A percentile compares a stretch with the other conserved stretches of the same genome.
These are phyloP conservation scores for Gyromitra esculenta DNA, from an alignment of 2,329 filamentous ascomycete species.

Conservation along the genomic window DNA sequence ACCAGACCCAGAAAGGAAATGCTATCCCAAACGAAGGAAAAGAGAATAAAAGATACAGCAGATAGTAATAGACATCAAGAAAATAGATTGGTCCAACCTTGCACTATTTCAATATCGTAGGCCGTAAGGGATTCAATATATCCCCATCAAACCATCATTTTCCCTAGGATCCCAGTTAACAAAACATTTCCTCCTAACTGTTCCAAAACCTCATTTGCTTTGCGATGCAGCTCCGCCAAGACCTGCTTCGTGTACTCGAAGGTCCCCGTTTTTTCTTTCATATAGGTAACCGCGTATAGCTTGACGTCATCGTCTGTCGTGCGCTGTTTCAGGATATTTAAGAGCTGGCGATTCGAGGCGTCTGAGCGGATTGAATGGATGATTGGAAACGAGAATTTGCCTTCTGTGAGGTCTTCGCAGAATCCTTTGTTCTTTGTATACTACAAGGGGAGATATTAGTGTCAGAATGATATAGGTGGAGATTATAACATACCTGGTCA, in stretches of 20 bases:
- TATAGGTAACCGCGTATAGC: conserved; percentile 86
- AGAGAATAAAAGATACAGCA: conserved; percentile 21
- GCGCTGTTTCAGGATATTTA: conserved; percentile 93
- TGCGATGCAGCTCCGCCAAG: conserved; percentile 70
- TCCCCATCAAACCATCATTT: conserved; percentile 64
- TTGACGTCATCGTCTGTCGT: conserved; percentile 88
- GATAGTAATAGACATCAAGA: conserved; percentile 23
- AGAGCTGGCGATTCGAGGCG: conserved; percentile 77
- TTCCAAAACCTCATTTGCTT: conserved; percentile 71
- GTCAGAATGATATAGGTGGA: background rate
- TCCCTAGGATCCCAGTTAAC: conserved; percentile 71
- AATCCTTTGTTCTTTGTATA: conserved; percentile 92
- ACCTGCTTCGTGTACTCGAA: conserved; percentile 85
- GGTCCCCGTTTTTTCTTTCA: conserved; percentile 82
- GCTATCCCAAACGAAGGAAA: conserved; percentile 24
- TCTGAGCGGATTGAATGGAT: conserved; percentile 89
- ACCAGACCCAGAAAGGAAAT: conserved; percentile 18
- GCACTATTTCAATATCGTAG: background rate
- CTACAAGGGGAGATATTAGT: conserved; percentile 62
- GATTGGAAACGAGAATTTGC: conserved; percentile 95
- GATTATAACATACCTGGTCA: conserved; percentile 59
- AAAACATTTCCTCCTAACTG: conserved; percentile 67
- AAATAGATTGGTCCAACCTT: background rate
- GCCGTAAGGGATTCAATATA: background rate
- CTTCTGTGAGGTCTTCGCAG: conserved; percentile 94